Percentiles rank a stretch among this genome's conserved stretches.
These are phyloP conservation scores for Pulveroboletus sp. DNA, from an alignment of 768 basidiomycete species.

Conservation along the genomic window DNA sequence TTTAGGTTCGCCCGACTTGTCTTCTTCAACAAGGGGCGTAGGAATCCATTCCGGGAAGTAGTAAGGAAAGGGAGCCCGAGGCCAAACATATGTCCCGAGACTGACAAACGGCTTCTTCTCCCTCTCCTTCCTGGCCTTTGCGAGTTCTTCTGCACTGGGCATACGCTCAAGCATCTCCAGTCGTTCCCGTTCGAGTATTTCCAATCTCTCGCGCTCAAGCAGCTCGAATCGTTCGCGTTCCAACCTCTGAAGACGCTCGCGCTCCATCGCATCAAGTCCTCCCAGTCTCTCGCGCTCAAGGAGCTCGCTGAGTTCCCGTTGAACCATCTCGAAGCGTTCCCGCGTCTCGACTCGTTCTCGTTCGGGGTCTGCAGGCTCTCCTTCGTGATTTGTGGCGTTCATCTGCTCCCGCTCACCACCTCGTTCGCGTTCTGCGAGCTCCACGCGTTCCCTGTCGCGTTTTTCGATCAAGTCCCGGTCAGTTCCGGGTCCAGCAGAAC, in stretches of 20 bases:
- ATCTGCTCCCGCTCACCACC: conserved; percentile 13
- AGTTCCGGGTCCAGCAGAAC: conserved; percentile 12
- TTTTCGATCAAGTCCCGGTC: conserved; percentile 24
- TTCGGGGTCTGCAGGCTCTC: conserved; percentile 21
- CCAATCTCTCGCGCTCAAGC: conserved; percentile 28
- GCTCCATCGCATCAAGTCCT: conserved; percentile 27
- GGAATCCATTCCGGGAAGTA: conserved; percentile 35
- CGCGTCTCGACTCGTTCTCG: conserved; percentile 25
- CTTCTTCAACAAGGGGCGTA: conserved; percentile 24
- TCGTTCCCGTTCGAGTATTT: conserved; percentile 31
- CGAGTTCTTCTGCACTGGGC: conserved; percentile 33
- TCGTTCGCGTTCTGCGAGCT: conserved; percentile 23
- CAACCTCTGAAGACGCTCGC: conserved; percentile 26
- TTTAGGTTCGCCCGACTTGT: conserved; percentile 20
- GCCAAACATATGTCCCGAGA: conserved; percentile 30
- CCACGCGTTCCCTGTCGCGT: conserved; percentile 28
- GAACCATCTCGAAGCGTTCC: conserved; percentile 30
- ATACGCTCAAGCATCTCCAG: conserved; percentile 31
- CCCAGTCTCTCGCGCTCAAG: conserved; percentile 29
- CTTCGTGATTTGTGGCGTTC: conserved; percentile 15
- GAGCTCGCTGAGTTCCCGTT: conserved; percentile 33
- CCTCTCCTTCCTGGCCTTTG: conserved; percentile 28
- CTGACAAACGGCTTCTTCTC: conserved; percentile 28
- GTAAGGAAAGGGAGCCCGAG: conserved; percentile 32
- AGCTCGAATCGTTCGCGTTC: conserved; percentile 30